These are phyloP conservation scores for Arabidopsis lyrata DNA, from an alignment of 441 rosid genomes.

Conservation along the genomic window DNA sequence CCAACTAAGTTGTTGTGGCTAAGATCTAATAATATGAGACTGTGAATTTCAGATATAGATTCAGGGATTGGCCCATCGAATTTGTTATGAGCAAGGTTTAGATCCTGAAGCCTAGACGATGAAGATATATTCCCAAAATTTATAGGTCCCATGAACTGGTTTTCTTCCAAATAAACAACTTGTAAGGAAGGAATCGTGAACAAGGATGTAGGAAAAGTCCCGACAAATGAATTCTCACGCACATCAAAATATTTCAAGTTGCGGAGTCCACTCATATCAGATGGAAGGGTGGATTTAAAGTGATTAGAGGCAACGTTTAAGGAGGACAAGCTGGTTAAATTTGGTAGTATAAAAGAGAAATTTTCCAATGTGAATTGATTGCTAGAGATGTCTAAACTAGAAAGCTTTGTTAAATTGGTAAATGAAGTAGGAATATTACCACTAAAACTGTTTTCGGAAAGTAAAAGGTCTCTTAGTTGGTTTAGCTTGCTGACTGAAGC, in stretches of 20 bases:
- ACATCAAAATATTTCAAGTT: neutral
- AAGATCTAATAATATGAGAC: neutral
- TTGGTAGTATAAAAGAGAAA: neutral
- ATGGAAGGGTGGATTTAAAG: neutral
- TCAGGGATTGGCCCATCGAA: constrained; percentile 1
- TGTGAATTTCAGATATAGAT: neutral
- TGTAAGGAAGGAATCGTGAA: neutral
- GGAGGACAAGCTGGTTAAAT: neutral
- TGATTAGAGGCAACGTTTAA: neutral
- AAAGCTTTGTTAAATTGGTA: neutral
- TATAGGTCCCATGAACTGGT: neutral
- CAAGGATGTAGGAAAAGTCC: neutral
- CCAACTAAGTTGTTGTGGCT: neutral
- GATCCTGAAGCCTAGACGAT: neutral
- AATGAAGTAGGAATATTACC: constrained; percentile 11
- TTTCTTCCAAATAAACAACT: neutral
- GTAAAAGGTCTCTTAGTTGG: neutral
- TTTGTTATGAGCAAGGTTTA: neutral
- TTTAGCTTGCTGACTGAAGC: neutral
- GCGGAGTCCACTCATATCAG: neutral
- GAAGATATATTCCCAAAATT: constrained; percentile 3
- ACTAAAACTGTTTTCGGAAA: neutral
- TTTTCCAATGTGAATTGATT: neutral
- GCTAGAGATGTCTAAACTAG: constrained; percentile 1
- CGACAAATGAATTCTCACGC: neutral